Evolutionary conservation across 2,329 filamentous ascomycete genomes (phyloP), one percentile per base, ranked within the genome.

Genomic region (Clarireedia hainanense): DNA sequence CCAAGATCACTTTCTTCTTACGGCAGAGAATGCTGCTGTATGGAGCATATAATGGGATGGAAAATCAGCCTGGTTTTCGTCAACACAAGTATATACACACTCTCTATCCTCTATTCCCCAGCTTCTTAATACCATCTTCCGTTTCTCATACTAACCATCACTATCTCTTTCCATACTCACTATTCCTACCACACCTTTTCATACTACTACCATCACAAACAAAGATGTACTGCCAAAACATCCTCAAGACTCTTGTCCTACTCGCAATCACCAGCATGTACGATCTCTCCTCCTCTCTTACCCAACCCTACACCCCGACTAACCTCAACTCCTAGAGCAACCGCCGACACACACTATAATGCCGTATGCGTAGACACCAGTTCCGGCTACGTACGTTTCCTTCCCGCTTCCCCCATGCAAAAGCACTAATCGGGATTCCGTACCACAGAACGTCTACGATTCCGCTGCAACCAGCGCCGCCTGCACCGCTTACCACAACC

Each of bases 231-330:
- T 49, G n/a, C 37, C 12, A 37, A 26, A 39, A 1, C 23, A 30
- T 54, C 12, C 14, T 55, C 46, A 50, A 50, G 37, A 20, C 52
- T 14, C 5, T 55, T 9, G 26, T 20, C 24, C 30, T 55, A n/a
- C 52, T 55, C 14, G 20, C 52, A 6, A 39, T 55, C 39, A 14
- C 39, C 52, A 26, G 47, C 39, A 34, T 55, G 27, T 37, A 47
- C 26, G 43, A 1, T 14, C 1, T n/a, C 39, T 9, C 23, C 4
- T 45, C n/a, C 24, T 4, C n/a, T 17, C 12, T 9, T 9, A n/a
- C 17, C 6, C 40, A 20, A 9, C 12, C 14, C 12, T 9, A 43
- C n/a, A 43, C 7, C n/a, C n/a, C 10, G 9, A 23, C 43, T 47
- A 47, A 47, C 4, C 12, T 5, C 15, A n/a, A 42, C 6, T 23